Base-by-base conservation (phyloP, 208 protist genomes). In the Strigomonas culicis region DNA sequence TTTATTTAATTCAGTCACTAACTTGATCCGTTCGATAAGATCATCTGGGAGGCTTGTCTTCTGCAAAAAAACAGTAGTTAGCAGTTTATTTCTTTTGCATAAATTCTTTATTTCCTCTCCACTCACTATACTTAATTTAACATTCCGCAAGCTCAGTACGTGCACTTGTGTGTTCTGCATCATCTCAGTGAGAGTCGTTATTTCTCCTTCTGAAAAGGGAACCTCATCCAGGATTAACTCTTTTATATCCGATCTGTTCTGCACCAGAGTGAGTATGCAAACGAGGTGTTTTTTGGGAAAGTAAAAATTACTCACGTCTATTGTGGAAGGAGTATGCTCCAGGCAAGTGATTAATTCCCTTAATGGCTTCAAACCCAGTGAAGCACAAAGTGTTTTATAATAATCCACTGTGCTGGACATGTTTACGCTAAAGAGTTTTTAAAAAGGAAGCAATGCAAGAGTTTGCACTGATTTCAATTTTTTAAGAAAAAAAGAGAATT, bases 231-330 rank as follows among this genome's bases (percentile, higher is more conserved):
- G 44, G 63, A 79, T 60, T 4, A 90, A 53, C 25, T 76, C 72
- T 44, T 86, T 70, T 19, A 87, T 75, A 53, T 90, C 75, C 19
- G 65, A 68, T 2, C 75, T 75, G 25, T 81, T 50, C 49, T 75
- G 61, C 22, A 83, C 31, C 10, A 87, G 53, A 2, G 34, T 41
- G 50, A 86, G 43, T 15, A 90, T 27, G 41, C 69, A 75, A 34
- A 51, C 39, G 32, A 90, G 66, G 46, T 80, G 70, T 52, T 64
- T 75, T 24, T 70, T 62, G 10, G 80, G 74, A 60, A 86, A 53
- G 31, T 85, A 75, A 71, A 82, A 69, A 7, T 30, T 44, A 67
- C 78, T 83, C 32, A 87, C 66, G 57, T 83, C 72, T 19, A 83
- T 60, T 17, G 74, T 47, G 15, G 59, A 51, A 1, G 77, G 77